Base-by-base conservation (phyloP, 371 early-diverging fungal genomes). In the Syncephalis plumigaleata region DNA sequence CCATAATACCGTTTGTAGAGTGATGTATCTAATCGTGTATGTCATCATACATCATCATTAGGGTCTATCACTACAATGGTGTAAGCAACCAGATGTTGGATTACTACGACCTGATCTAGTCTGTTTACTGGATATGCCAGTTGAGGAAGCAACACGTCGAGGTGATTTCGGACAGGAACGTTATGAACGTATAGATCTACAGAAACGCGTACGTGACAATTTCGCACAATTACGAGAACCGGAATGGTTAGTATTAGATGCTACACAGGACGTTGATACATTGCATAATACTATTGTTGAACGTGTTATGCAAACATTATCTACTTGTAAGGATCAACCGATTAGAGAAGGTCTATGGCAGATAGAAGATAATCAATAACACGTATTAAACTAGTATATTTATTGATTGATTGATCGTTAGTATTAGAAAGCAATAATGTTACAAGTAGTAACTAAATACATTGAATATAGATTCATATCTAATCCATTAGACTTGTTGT, bases 151-250 rank as follows among this genome's bases (percentile, higher is more conserved):
- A 1, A 71, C 73, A 26, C 66, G 70, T 44, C 67, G 98, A 24
- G 79, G 72, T 7, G 95, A 84, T 2, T 99, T 81, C 71, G 99
- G 99, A 15, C 74, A 75, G 9, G 99, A 99, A 61, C 63, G 91
- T 2, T 97, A 96, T 57, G 98, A 99, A 65, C 81, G 75, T 49
- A 55, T 68, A 15, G 87, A 84, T n/a, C 67, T 97, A 40, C 95
- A 95, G 59, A 60, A 66, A 27, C 76, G 72, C 45, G 89, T 91
- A 5, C 68, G 79, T 24, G 52, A 61, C 0, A 40, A 66, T 27
- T 91, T 88, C 52, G 42, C 60, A 45, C 46, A 60, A 25, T 52
- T 87, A 23, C 61, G 64, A 51, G 73, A 74, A 17, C 63, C 63
- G 44, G 46, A 55, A 18, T 82, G 83, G 87, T 67, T 65, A 60